Base-by-base conservation (phyloP, 2,329 filamentous ascomycete species). In the Tolypocladium inflatum region DNA sequence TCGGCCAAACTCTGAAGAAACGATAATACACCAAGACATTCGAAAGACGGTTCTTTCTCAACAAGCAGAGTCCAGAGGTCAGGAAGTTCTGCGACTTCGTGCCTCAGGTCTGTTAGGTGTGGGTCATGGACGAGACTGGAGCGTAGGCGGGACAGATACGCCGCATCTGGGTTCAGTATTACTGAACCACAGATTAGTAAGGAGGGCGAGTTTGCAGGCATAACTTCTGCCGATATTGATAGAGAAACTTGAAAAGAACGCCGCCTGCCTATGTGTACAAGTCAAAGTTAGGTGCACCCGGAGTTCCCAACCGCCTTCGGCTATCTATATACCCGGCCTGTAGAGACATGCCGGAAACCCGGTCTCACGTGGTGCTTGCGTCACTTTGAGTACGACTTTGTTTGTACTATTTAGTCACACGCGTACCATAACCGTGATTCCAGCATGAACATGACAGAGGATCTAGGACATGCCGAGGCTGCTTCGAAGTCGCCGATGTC, bases 111-210 rank as follows among this genome's bases (percentile, higher is more conserved):
- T 39, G 45, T 45, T 10, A 56, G 45, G 3, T 21, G 21, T n/a
- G 45, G 37, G 23, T 51, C 17, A 37, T 56, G 45, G 7, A 56
- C 23, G 6, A 56, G 55, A 42, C 8, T 19, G 9, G 55, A 56
- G 23, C 55, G 55, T 10, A 56, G 55, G 11, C 23, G 45, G 17
- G 37, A 35, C 21, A 56, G 37, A 30, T 56, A n/a, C 19, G 35
- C 42, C 19, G 8, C 26, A 10, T 51, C 43, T 10, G 55, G 55
- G 4, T 50, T 56, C 2, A 45, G 45, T 23, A 56, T 51, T 2
- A 56, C 17, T 5, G 55, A 51, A 19, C 55, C 55, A 45, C 55
- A 56, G 55, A 56, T 8, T 17, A 56, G 23, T 37, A 56, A 50
- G 9, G 55, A 56, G 1, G 55, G 55, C 23, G 17, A 23, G n/a